Base-by-base conservation (phyloP, 495 filamentous ascomycete species). In the Schizothecium vesticola region DNA sequence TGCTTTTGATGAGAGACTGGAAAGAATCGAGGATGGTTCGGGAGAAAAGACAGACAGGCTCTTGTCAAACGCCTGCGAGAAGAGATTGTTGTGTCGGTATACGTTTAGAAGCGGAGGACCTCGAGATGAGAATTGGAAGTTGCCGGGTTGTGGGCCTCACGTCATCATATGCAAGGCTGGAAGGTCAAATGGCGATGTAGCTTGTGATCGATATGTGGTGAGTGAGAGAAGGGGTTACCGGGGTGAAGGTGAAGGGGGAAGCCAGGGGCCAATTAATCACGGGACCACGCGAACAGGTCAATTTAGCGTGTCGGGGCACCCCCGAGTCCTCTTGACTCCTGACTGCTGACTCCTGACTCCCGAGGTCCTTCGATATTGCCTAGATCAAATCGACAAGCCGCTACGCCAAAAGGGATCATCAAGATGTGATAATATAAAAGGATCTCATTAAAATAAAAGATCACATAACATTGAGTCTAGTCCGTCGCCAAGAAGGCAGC, bases 281-380 rank as follows among this genome's bases (percentile, higher is more conserved):
- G 68, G 69, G 72, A 76, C 65, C 72, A 73, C 74, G 74, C 64
- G 72, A 56, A 19, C n/a, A 8, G 3, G 66, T 21, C 43, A 22
- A 28, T 61, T 72, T 67, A 63, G 67, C 59, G 66, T 63, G 68
- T 36, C 58, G 57, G 19, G 19, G 23, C 25, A 23, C 23, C 59
- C 59, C 60, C 21, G 60, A 61, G 6, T 59, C 28, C 60, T 31
- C 60, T 51, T 5, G 16, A 51, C 43, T 16, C 33, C 6, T 3
- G 1, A 51, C 43, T 16, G 13, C 6, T 3, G 1, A 43, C 13
- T 43, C 33, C 33, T 16, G 33, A 43, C 33, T 43, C 31, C 10
- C 12, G 31, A 36, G 16, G 36, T 16, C 36, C 16, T 10, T 43
- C 16, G 13, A 43, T 43, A 4, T 43, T 43, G 13, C 36, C 0